Conservation (phyloP, 176 grass and related monocot species). For the Oryza punctata region DNA sequence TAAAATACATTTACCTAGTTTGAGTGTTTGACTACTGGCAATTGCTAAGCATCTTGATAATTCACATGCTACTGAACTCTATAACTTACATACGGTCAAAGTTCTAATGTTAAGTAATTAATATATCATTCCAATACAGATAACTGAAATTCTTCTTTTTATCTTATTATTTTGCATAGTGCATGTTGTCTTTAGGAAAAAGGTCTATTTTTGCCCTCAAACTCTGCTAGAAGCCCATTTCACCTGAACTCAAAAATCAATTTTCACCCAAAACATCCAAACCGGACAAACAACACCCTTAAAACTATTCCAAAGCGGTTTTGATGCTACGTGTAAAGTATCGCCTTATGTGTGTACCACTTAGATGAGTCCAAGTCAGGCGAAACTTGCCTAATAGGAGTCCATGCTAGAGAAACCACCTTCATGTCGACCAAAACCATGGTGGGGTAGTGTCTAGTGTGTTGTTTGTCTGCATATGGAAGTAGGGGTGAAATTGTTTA, state of each 20-base stretch:
- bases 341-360: background rate
- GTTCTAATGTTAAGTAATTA: slow-evolving; percentile 2
- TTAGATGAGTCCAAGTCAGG: background rate
- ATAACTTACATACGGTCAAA: background rate
- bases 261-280: no score
- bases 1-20: background rate
- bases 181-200: background rate
- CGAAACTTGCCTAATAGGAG: background rate
- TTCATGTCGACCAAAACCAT: background rate
- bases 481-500: background rate
- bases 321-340: background rate
- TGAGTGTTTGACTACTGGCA: background rate
- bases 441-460: background rate
- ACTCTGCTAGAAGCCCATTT: background rate
- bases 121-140: background rate
- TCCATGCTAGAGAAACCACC: background rate
- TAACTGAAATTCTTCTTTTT: background rate
- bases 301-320: background rate
- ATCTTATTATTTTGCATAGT: background rate
- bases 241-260: background rate
- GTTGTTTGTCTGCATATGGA: background rate
- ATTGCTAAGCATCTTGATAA: background rate
- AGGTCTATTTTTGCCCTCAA: background rate
- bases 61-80: slow-evolving; percentile 1
- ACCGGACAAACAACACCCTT: no score